Evolutionary conservation across 2,329 filamentous ascomycete genomes (phyloP).

Genomic region (Elsinoe necatrix): DNA sequence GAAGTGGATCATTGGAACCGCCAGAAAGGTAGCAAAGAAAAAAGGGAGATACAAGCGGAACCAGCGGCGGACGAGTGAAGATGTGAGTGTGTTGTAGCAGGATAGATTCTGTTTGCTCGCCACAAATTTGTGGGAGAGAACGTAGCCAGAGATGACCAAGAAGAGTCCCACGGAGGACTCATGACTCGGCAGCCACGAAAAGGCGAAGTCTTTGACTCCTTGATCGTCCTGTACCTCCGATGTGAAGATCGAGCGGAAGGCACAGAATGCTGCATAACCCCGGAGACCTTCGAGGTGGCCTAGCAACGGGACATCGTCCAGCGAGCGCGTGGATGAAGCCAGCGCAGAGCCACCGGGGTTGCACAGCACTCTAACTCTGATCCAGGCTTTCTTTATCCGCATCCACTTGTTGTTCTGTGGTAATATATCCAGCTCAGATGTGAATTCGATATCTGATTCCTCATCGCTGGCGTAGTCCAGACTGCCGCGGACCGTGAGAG

Average conservation of each 20-base stretch:
- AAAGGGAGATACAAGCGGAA: not conserved
- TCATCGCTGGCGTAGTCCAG: not conserved
- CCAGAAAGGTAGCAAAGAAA: not conserved
- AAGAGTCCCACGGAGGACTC: not conserved
- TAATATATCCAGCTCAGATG: not conserved
- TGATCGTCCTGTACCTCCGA: not conserved
- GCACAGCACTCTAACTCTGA: not conserved
- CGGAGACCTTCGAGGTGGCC: not conserved
- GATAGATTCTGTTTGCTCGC: not conserved
- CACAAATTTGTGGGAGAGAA: not conserved
- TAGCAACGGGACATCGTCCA: not conserved
- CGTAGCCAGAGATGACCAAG: slow-evolving; percentile 1
- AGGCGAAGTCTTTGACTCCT: not conserved
- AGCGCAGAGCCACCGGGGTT: not conserved
- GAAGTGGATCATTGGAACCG: not conserved
- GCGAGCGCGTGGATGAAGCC: not conserved
- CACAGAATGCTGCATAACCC: not conserved
- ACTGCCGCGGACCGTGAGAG: not conserved
- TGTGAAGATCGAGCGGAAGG: not conserved
- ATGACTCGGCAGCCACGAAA: not conserved
- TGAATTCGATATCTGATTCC: not conserved
- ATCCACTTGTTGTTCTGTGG: not conserved
- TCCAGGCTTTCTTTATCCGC: not conserved
- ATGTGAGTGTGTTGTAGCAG: not conserved
- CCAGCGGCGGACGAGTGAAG: not conserved